A percentile compares a stretch with the other conserved stretches of the same genome.
These are phyloP conservation scores for Tylopilus rubrobrunneus DNA, from an alignment of 768 basidiomycete species.

Conservation along the genomic window DNA sequence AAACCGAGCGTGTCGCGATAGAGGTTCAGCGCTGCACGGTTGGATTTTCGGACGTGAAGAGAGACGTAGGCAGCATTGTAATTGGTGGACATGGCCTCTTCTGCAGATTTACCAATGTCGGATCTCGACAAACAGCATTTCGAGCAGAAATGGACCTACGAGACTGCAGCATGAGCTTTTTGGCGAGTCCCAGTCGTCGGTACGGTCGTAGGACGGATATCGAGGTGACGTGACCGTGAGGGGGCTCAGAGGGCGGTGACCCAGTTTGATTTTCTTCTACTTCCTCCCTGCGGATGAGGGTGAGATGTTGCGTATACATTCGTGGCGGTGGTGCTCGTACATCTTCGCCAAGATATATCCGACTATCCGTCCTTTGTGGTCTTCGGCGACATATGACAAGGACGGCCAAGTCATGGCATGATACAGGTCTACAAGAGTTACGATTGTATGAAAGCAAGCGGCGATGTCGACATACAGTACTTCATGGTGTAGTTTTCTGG, in stretches of 20 bases:
- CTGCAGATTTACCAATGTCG: constrained; percentile 36
- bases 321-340: constrained; percentile 40
- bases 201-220: constrained; percentile 92
- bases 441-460: not conserved
- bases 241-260: constrained; percentile 46
- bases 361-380: constrained; percentile 82
- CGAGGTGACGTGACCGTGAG: constrained; percentile 92
- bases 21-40: constrained; percentile 83
- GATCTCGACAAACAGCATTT: not conserved
- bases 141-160: constrained; percentile 51
- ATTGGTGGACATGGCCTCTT: constrained; percentile 87
- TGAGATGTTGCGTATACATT: constrained; percentile 19
- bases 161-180: constrained; percentile 89
- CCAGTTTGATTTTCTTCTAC: constrained; percentile 39
- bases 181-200: constrained; percentile 87
- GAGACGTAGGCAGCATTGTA: constrained; percentile 84
- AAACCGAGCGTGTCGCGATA: constrained; percentile 92
- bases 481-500: constrained; percentile 89
- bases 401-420: constrained; percentile 92
- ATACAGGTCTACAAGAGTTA: constrained; percentile 65
- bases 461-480: constrained; percentile 49
- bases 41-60: constrained; percentile 92
- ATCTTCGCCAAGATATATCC: constrained; percentile 97
- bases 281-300: constrained; percentile 51
- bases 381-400: constrained; percentile 90